Conservation (phyloP, 768 basidiomycete species). For the Ephemerocybe angulata region DNA sequence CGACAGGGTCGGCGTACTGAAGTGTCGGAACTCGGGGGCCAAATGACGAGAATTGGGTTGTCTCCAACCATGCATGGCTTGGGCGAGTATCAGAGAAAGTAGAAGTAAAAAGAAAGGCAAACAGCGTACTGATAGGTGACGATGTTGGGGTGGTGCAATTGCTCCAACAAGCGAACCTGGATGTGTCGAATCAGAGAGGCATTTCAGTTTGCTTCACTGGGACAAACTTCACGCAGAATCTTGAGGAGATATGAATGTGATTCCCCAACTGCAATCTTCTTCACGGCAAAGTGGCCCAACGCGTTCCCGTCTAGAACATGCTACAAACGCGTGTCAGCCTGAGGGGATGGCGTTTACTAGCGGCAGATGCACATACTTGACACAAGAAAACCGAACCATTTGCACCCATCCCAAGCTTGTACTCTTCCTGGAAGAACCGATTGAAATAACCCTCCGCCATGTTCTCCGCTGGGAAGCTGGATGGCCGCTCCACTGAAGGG, state of each 20-base stretch:
- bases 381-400: conserved; percentile 89
- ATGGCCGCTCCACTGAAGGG: conserved; percentile 12
- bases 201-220: conserved; percentile 30
- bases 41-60: conserved; percentile 80
- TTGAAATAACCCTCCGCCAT: conserved; percentile 94
- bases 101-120: too few species aligned
- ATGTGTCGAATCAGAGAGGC: neutral
- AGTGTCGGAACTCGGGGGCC: conserved; percentile 85
- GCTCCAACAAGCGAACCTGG: conserved; percentile 47
- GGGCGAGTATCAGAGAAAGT: too few species aligned
- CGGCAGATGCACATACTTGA: conserved; percentile 47
- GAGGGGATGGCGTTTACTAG: neutral
- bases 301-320: conserved; percentile 86
- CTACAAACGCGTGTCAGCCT: conserved; percentile 30
- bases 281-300: conserved; percentile 90
- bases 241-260: conserved; percentile 82
- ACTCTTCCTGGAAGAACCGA: conserved; percentile 89
- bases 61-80: conserved; percentile 90
- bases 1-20: conserved; percentile 53
- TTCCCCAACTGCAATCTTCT: conserved; percentile 93
- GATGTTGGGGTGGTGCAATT: conserved; percentile 87
- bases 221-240: conserved; percentile 72
- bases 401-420: conserved; percentile 89
- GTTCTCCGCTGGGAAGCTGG: conserved; percentile 58
- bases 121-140: conserved; percentile 75